Conservation (phyloP, 2,329 filamentous ascomycete genomes). For the Penicillium sp. region DNA sequence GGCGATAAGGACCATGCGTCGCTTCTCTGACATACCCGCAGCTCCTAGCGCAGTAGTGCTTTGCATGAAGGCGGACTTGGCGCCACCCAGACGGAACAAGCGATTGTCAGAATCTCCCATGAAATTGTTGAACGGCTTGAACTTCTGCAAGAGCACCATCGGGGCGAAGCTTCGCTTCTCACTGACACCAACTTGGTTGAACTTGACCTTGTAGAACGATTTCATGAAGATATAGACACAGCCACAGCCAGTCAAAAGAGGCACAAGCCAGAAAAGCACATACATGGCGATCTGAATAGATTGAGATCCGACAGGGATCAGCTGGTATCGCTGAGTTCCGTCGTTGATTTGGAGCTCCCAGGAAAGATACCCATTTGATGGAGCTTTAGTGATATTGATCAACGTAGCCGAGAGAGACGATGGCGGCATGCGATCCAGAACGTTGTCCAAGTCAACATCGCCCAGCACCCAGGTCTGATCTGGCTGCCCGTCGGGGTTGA, state of each 20-base stretch:
- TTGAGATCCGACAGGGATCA: slow-evolving; percentile 55
- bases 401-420: slow-evolving; percentile 56
- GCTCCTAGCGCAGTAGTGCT: slow-evolving; percentile 33
- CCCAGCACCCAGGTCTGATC: slow-evolving; percentile 61
- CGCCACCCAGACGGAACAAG: slow-evolving; percentile 32
- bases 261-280: slow-evolving; percentile 56
- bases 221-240: slow-evolving; percentile 60
- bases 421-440: slow-evolving; percentile 63
- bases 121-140: slow-evolving; percentile 31
- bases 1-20: slow-evolving; percentile 62
- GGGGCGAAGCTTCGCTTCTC: slow-evolving; percentile 48
- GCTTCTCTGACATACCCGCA: slow-evolving; percentile 24
- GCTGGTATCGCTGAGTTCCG: slow-evolving; percentile 50
- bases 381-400: slow-evolving; percentile 59
- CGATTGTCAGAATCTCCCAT: slow-evolving; percentile 13
- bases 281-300: slow-evolving; percentile 55
- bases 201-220: slow-evolving; percentile 64
- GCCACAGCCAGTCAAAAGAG: slow-evolving; percentile 50
- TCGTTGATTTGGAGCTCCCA: slow-evolving; percentile 60
- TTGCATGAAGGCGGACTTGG: slow-evolving; percentile 39
- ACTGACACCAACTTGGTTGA: slow-evolving; percentile 58
- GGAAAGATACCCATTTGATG: slow-evolving; percentile 54
- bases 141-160: slow-evolving; percentile 36
- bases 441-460: slow-evolving; percentile 59
- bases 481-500: slow-evolving; percentile 62